Percentiles rank a stretch among this genome's conserved stretches.
These are phyloP conservation scores for Trichoderma koningii DNA, from an alignment of 2,329 filamentous ascomycete genomes.

Conservation along the genomic window DNA sequence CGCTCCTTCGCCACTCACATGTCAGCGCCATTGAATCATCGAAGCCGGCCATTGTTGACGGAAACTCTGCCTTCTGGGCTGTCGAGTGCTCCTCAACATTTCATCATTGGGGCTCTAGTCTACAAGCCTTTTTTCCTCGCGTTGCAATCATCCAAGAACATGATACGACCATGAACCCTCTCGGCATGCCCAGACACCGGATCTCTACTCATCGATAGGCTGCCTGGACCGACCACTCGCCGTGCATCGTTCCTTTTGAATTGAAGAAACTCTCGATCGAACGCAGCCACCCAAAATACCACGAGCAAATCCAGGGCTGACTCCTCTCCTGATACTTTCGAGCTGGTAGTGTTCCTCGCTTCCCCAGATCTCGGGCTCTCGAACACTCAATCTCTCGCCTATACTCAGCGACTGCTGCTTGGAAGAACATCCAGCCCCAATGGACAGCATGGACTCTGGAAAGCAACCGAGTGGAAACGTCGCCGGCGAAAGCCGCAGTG, in stretches of 20 bases:
- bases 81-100: neutral
- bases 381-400: neutral
- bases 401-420: neutral
- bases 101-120: neutral
- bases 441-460: slow-evolving; percentile 35
- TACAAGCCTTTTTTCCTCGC: neutral
- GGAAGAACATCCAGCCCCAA: neutral
- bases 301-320: neutral
- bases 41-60: slow-evolving; percentile 10
- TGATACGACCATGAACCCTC: neutral
- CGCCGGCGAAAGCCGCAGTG: slow-evolving; percentile 33
- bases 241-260: neutral
- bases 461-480: slow-evolving; percentile 30
- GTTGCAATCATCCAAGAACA: neutral
- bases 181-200: neutral
- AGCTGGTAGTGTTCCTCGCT: neutral
- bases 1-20: slow-evolving; percentile 21
- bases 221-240: neutral
- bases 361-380: neutral
- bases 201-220: neutral
- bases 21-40: slow-evolving; percentile 10
- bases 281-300: neutral
- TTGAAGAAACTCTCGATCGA: neutral
- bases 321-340: neutral
- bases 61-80: neutral